phyloP scores from a whole-genome alignment of 495 filamentous ascomycete genomes.

The Apiosordaria backusii region DNA sequence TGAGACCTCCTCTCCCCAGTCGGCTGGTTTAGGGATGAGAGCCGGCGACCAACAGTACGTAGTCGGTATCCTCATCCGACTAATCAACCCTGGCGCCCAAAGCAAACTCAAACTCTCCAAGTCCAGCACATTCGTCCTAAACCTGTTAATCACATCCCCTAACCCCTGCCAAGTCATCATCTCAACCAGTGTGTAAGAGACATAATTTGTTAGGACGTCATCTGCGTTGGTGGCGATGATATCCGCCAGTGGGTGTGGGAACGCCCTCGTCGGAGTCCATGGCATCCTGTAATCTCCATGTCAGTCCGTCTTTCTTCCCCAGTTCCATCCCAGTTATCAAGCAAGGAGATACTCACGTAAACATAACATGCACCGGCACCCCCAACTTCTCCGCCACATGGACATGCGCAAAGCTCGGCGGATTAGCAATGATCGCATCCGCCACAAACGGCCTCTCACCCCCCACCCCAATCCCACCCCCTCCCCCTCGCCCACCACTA shows the following conservation, averaged over 20 bases:
- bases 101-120: constrained; percentile 60
- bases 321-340: background rate
- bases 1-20: constrained; percentile 61
- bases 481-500: constrained; percentile 32
- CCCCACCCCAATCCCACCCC: constrained; percentile 23
- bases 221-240: constrained; percentile 59
- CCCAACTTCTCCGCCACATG: constrained; percentile 64
- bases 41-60: constrained; percentile 67
- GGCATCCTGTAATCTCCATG: constrained; percentile 40
- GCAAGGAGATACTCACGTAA: constrained; percentile 36
- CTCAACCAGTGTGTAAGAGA: constrained; percentile 68
- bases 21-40: constrained; percentile 60
- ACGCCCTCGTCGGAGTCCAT: constrained; percentile 60
- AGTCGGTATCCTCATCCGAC: constrained; percentile 57
- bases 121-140: constrained; percentile 55
- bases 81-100: constrained; percentile 63
- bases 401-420: constrained; percentile 62
- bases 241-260: constrained; percentile 68
- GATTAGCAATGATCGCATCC: constrained; percentile 70
- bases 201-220: constrained; percentile 60
- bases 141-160: constrained; percentile 64
- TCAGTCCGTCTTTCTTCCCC: background rate
- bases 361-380: constrained; percentile 64
- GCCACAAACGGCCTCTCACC: constrained; percentile 55
- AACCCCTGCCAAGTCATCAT: constrained; percentile 64